phyloP scores from a whole-genome alignment of 2,329 filamentous ascomycete genomes.

The Aspergillus sp. region DNA sequence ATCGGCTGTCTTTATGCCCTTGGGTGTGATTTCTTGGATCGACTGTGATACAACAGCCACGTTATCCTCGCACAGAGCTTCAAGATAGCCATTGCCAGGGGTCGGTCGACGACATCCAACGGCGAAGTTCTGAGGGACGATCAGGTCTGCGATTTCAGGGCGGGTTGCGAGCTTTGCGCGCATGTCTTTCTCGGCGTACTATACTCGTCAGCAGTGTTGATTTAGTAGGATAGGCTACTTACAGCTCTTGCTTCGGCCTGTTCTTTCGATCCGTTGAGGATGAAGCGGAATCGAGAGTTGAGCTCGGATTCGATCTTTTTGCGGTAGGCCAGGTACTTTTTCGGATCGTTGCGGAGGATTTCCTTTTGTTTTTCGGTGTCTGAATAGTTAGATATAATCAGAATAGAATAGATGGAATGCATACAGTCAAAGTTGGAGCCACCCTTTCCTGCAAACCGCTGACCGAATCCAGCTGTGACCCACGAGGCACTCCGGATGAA shows the following conservation, averaged over 20 bases:
- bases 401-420: background rate
- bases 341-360: constrained; percentile 12
- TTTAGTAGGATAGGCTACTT: background rate
- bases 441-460: constrained; percentile 13
- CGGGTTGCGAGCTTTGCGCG: constrained; percentile 2
- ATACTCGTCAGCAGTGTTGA: background rate
- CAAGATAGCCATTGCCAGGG: constrained; percentile 16
- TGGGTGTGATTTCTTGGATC: constrained; percentile 31
- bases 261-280: constrained; percentile 40
- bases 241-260: constrained; percentile 32
- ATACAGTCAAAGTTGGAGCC: constrained; percentile 18
- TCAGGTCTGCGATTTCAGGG: constrained; percentile 8
- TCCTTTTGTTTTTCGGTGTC: constrained; percentile 6
- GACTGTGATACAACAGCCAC: constrained; percentile 36
- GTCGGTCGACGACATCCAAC: constrained; percentile 16
- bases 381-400: too few relatives aligned
- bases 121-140: constrained; percentile 6
- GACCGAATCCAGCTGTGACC: constrained; percentile 12
- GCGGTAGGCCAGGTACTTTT: constrained; percentile 17
- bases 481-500: constrained; percentile 8
- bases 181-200: constrained; percentile 11
- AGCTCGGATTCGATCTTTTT: constrained; percentile 24
- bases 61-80: constrained; percentile 18
- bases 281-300: constrained; percentile 16
- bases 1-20: constrained; percentile 24